A percentile compares a stretch with the other conserved stretches of the same genome.
Conservation (phyloP, 345 rosid genomes). For the Pelargonium nanum region DNA sequence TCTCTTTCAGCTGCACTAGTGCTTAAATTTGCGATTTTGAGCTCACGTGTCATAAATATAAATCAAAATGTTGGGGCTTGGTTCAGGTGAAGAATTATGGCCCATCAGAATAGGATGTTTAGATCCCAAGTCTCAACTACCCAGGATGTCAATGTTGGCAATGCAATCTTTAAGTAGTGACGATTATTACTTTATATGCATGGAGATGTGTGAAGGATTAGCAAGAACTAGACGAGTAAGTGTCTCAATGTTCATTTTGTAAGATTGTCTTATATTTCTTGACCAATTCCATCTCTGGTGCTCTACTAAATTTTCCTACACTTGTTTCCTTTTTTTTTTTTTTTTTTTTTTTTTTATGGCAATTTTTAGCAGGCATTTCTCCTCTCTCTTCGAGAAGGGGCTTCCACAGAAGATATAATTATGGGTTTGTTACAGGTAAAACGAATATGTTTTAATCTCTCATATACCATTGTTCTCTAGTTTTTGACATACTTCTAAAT, state of each 20-base stretch:
- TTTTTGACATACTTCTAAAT: not conserved
- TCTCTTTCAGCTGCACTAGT: not conserved
- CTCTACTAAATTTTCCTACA: not conserved
- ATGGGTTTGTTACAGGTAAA: constrained; percentile 54
- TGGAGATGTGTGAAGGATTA: constrained; percentile 28
- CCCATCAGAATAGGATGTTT: constrained; percentile 51
- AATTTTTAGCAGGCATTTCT: constrained; percentile 35
- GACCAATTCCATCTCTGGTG: not conserved
- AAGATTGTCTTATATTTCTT: not conserved
- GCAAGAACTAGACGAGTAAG: constrained; percentile 23
- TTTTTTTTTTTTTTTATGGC: not conserved
- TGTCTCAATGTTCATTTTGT: not conserved
- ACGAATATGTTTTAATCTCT: not conserved
- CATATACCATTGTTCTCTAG: not conserved
- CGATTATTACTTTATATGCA: constrained; percentile 43
- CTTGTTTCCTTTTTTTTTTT: not conserved
- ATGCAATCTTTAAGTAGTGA: constrained; percentile 32
- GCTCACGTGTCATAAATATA: not conserved
- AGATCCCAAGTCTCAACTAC: constrained; percentile 24
- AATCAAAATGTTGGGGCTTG: constrained; percentile 6
- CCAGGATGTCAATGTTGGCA: constrained; percentile 31
- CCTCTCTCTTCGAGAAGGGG: constrained; percentile 50
- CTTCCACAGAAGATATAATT: constrained; percentile 32
- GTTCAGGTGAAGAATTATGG: constrained; percentile 36
- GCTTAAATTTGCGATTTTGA: not conserved